Evolutionary conservation across 306 rosid genomes (phyloP).

Genomic region (Lathyrus oleraceus): DNA sequence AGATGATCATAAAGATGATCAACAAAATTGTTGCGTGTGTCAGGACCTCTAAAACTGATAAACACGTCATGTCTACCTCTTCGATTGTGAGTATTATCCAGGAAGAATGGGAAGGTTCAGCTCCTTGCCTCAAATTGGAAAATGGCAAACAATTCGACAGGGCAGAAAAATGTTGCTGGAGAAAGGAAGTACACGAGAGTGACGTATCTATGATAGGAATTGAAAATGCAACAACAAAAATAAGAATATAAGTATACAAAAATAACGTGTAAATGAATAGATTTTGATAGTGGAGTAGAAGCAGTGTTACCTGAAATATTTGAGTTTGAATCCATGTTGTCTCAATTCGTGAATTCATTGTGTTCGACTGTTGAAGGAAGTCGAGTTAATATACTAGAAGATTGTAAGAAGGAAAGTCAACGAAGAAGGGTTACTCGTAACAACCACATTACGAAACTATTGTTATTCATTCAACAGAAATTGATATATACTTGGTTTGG

Average conservation of each 20-base stretch:
- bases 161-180: too few relatives aligned
- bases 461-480: too few relatives aligned
- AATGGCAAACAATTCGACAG: neutral
- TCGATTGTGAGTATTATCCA: neutral
- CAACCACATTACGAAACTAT: too few relatives aligned
- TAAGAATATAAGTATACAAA: neutral
- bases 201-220: neutral
- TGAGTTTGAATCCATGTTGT: neutral
- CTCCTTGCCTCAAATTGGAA: neutral
- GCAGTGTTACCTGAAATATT: neutral
- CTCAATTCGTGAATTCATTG: too few relatives aligned
- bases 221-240: neutral
- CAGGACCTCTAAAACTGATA: neutral
- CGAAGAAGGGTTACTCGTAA: too few relatives aligned
- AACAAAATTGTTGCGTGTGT: neutral
- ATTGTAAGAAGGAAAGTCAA: too few relatives aligned
- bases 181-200: neutral
- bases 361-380: too few relatives aligned
- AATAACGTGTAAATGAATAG: neutral
- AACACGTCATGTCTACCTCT: neutral
- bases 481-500: too few relatives aligned
- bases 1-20: conserved; percentile 6
- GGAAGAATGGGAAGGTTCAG: neutral
- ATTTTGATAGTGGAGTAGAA: too few relatives aligned
- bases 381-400: too few relatives aligned